Evolutionary conservation across 805 yeast genomes (phyloP).

Genomic region (Suhomyces prunicola): DNA sequence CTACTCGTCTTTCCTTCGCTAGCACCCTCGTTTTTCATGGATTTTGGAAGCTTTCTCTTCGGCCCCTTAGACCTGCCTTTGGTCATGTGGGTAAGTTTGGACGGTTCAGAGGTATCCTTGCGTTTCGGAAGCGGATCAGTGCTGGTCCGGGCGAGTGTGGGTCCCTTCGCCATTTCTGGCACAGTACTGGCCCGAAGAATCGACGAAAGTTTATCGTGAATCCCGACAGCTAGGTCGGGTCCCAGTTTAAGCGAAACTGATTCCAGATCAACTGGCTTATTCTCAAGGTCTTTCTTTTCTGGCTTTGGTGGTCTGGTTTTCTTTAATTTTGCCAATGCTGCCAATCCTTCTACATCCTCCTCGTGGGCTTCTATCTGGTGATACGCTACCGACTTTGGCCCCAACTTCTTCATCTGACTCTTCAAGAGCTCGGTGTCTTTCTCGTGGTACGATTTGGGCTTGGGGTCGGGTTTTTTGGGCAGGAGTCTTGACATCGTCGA

Average conservation of each 20-base stretch:
- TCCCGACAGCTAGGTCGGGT: conserved; percentile 1
- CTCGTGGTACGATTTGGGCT: conserved; percentile 14
- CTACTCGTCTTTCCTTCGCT: not conserved
- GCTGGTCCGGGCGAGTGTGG: conserved; percentile 7
- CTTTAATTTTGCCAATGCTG: conserved; percentile 13
- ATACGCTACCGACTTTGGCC: conserved; percentile 4
- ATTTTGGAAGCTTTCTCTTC: conserved; percentile 44
- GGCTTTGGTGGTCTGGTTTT: conserved; percentile 10
- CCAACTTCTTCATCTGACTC: conserved; percentile 24
- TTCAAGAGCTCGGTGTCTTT: conserved; percentile 22
- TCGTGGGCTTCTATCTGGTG: conserved; percentile 7
- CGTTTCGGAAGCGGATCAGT: conserved; percentile 9
- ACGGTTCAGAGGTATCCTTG: conserved; percentile 9
- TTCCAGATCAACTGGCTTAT: not conserved
- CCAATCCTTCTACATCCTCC: conserved; percentile 14
- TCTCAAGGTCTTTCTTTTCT: not conserved
- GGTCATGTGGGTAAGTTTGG: conserved; percentile 41
- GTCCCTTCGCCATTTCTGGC: conserved; percentile 15
- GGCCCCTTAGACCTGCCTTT: conserved; percentile 53
- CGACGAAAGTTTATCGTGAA: conserved; percentile 23
- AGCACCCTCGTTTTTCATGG: not conserved
- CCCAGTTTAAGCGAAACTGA: not conserved
- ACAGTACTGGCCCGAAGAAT: conserved; percentile 28
- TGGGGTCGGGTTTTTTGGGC: conserved; percentile 6
- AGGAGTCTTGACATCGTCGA: conserved; percentile 13